phyloP scores from a whole-genome alignment of 495 filamentous ascomycete genomes.

The Aspergillus affinis region DNA sequence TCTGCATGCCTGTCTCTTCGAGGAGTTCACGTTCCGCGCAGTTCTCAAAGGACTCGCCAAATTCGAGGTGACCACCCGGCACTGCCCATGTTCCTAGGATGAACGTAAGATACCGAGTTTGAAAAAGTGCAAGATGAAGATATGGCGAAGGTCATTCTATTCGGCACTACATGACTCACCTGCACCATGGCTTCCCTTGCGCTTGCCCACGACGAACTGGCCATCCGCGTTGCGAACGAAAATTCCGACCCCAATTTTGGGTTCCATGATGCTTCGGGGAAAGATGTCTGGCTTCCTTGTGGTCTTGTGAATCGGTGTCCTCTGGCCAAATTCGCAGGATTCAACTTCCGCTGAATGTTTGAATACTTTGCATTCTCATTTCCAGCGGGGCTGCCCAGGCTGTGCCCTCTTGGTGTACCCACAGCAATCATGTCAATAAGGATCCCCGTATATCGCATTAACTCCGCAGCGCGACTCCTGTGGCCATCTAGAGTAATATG shows the following conservation, averaged over 20 bases:
- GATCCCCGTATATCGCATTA: no score
- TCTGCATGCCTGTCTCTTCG: constrained; percentile 64
- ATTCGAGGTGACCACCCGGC: constrained; percentile 70
- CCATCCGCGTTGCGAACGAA: constrained; percentile 27
- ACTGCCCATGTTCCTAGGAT: constrained; percentile 56
- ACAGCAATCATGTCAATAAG: no score
- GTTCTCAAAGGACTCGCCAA: constrained; percentile 54
- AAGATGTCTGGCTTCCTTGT: no score
- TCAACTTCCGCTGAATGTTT: no score
- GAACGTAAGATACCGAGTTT: background rate
- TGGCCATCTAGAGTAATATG: no score
- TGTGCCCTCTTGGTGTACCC: no score
- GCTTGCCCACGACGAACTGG: constrained; percentile 31
- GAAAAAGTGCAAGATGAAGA: background rate
- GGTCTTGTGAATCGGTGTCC: no score
- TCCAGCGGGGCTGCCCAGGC: no score
- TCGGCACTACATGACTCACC: constrained; percentile 14
- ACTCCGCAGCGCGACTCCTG: no score
- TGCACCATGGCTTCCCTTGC: constrained; percentile 33
- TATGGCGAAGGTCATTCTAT: background rate
- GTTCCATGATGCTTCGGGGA: no score
- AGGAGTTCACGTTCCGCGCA: constrained; percentile 64
- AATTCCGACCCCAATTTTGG: constrained; percentile 26
- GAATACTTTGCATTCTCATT: no score
- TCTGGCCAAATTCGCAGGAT: no score